A percentile compares a stretch with the other conserved stretches of the same genome.
These are phyloP conservation scores for Claviceps fusiformis DNA, from an alignment of 2,329 filamentous ascomycete genomes.

Conservation along the genomic window DNA sequence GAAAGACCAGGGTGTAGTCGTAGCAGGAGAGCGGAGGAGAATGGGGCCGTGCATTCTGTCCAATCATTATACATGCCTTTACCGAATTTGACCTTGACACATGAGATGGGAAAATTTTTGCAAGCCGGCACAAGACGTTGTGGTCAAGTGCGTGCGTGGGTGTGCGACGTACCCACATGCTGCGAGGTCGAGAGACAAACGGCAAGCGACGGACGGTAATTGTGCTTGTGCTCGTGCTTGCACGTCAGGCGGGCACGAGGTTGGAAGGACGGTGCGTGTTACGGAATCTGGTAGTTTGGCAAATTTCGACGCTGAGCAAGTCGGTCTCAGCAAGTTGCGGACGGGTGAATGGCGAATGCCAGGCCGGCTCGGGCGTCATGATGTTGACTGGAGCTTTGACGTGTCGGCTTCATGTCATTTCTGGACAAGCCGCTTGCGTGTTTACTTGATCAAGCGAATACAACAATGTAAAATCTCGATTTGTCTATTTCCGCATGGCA, in stretches of 20 bases:
- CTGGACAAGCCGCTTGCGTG: background rate
- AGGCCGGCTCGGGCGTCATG: background rate
- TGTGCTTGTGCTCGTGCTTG: background rate
- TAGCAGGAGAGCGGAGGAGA: background rate
- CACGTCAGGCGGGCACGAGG: background rate
- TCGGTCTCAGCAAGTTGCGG: background rate
- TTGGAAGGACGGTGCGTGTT: background rate
- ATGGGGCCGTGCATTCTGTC: background rate
- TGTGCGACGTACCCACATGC: conserved; percentile 1
- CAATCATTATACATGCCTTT: conserved; percentile 14
- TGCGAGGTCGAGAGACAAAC: background rate
- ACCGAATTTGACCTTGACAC: conserved; percentile 13
- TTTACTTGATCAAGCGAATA: background rate
- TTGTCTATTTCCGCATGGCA: background rate
- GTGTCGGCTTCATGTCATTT: background rate
- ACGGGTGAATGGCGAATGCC: too few relatives aligned
- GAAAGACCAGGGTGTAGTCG: background rate
- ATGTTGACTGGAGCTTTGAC: background rate
- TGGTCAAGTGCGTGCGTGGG: background rate
- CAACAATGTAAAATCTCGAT: background rate
- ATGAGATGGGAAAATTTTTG: background rate
- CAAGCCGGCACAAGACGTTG: background rate
- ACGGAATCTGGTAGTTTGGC: background rate
- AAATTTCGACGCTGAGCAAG: too few relatives aligned
- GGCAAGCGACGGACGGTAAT: background rate